A percentile compares a stretch with the other conserved stretches of the same genome.
Evolutionary conservation across 352 stramenopile genomes (phyloP).

Genomic region (Phytophthora cryptogea): DNA sequence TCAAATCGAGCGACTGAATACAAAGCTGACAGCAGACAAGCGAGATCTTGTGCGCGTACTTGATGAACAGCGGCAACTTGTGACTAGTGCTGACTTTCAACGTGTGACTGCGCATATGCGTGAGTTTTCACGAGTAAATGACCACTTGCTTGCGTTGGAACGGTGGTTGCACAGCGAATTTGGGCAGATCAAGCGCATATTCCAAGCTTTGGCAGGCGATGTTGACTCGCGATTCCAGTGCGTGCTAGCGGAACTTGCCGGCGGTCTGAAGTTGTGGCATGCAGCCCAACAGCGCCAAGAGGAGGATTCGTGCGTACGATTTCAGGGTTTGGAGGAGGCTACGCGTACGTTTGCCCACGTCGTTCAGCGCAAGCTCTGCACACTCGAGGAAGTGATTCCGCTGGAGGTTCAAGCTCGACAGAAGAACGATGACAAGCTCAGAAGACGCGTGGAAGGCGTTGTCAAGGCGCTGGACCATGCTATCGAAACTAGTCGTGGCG

Average conservation of each 20-base stretch:
- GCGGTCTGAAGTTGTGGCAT: constrained; percentile 36
- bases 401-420: constrained; percentile 68
- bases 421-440: constrained; percentile 60
- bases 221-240: constrained; percentile 44
- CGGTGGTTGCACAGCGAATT: constrained; percentile 62
- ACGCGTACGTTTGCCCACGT: constrained; percentile 8
- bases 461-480: constrained; percentile 40
- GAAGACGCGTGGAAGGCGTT: constrained; percentile 43
- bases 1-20: constrained; percentile 52
- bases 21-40: constrained; percentile 52
- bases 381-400: constrained; percentile 64
- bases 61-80: constrained; percentile 57
- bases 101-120: constrained; percentile 52
- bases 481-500: constrained; percentile 36
- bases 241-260: constrained; percentile 40
- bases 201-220: constrained; percentile 45
- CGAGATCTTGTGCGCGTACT: constrained; percentile 53
- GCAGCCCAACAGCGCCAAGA: constrained; percentile 39
- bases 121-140: constrained; percentile 59
- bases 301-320: constrained; percentile 32
- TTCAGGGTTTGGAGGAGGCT: constrained; percentile 43
- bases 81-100: constrained; percentile 51
- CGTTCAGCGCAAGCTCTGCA: constrained; percentile 52
- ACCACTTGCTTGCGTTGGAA: constrained; percentile 63
- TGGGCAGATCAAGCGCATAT: constrained; percentile 49